A percentile compares a stretch with the other conserved stretches of the same genome.
Evolutionary conservation across 495 filamentous ascomycete species (phyloP).

Genomic region (Penicillium antarcticum): DNA sequence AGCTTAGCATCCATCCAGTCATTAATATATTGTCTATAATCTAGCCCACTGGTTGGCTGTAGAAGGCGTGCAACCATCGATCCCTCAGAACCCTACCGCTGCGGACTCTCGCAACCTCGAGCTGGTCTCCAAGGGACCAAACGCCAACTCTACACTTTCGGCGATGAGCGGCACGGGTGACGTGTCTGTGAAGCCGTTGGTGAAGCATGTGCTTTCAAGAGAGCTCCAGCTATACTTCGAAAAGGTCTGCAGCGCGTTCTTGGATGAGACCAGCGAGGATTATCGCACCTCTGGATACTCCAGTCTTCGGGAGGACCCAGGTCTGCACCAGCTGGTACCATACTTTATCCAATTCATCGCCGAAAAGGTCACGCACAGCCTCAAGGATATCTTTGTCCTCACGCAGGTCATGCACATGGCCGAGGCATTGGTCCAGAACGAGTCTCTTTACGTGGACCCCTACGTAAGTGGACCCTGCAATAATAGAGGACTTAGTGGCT

Average conservation of each 20-base stretch:
- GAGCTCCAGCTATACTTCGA: conserved; percentile 97
- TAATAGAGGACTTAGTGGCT: conserved; percentile 1
- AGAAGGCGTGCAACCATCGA: conserved; percentile 93
- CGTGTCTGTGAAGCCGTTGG: conserved; percentile 76
- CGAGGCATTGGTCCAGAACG: conserved; percentile 77
- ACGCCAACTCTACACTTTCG: conserved; percentile 75
- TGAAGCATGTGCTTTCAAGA: conserved; percentile 93
- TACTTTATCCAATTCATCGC: conserved; percentile 95
- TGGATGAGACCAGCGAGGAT: conserved; percentile 79
- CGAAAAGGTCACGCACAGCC: conserved; percentile 87
- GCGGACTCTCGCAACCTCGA: conserved; percentile 78
- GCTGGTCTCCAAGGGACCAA: conserved; percentile 81
- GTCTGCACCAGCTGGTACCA: conserved; percentile 88
- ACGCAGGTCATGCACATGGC: conserved; percentile 88
- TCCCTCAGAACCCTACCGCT: conserved; percentile 89
- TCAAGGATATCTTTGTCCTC: conserved; percentile 81
- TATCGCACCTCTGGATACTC: conserved; percentile 82
- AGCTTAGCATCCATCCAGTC: neutral
- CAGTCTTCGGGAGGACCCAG: conserved; percentile 79
- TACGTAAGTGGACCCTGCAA: conserved; percentile 57
- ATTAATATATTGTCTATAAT: conserved; percentile 16
- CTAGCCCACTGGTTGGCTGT: conserved; percentile 93
- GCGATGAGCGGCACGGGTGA: conserved; percentile 81
- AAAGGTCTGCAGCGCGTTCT: conserved; percentile 79
- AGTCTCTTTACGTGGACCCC: conserved; percentile 78